Evolutionary conservation across 2,329 filamentous ascomycete species (phyloP).

Genomic region (Dactylellina leptospora): DNA sequence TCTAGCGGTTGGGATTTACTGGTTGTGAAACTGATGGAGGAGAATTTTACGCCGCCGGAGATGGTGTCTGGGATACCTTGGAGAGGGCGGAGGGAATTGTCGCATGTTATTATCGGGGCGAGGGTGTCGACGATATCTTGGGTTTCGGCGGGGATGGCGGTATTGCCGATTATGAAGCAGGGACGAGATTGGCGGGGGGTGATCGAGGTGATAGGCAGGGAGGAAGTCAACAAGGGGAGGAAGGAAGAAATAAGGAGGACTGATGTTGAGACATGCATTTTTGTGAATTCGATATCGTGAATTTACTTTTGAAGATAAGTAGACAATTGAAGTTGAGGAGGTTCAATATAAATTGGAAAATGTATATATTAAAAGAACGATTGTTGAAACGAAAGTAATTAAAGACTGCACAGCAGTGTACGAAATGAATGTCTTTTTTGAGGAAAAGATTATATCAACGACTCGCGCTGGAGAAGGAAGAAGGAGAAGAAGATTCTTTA

Average conservation of each 20-base stretch:
- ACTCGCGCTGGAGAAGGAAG: slow-evolving; percentile 40
- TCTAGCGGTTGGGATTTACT: slow-evolving; percentile 64
- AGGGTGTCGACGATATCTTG: slow-evolving; percentile 62
- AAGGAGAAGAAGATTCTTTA: not conserved
- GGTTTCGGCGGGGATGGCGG: slow-evolving; percentile 65
- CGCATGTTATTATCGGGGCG: slow-evolving; percentile 65
- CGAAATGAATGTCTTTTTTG: slow-evolving; percentile 13
- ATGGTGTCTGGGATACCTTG: slow-evolving; percentile 68
- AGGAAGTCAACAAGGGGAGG: slow-evolving; percentile 27
- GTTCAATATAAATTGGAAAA: slow-evolving; percentile 1
- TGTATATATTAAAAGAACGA: not conserved
- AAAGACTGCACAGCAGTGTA: slow-evolving; percentile 37
- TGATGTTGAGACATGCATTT: slow-evolving; percentile 33
- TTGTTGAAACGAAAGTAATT: slow-evolving; percentile 12
- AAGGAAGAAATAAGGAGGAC: slow-evolving; percentile 14
- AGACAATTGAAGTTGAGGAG: not conserved
- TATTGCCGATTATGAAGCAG: slow-evolving; percentile 36
- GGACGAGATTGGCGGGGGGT: slow-evolving; percentile 24
- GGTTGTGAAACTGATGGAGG: slow-evolving; percentile 67
- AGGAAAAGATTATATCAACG: slow-evolving; percentile 28
- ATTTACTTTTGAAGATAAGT: not conserved
- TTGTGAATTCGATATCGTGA: not conserved
- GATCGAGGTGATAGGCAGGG: slow-evolving; percentile 20
- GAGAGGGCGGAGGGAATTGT: slow-evolving; percentile 64
- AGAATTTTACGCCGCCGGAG: slow-evolving; percentile 65